Evolutionary conservation across 306 rosid species (phyloP).

Genomic region (Albizia julibrissin): DNA sequence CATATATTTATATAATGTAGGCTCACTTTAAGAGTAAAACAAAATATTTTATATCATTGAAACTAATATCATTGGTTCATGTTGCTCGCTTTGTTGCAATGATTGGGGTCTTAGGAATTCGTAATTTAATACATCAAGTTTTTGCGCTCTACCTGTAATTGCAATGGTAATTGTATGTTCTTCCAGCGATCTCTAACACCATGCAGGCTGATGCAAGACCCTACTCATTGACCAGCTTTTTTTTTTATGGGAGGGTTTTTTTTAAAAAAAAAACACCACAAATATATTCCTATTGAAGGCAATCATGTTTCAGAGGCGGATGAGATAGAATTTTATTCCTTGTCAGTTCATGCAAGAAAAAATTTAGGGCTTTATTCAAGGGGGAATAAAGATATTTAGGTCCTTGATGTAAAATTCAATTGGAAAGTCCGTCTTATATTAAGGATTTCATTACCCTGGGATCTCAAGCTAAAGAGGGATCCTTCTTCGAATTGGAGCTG

Average conservation of each 20-base stretch:
- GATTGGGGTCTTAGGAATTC: conserved; percentile 61
- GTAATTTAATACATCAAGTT: neutral
- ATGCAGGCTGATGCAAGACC: conserved; percentile 83
- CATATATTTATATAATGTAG: neutral
- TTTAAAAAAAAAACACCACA: no score
- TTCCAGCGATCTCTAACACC: neutral
- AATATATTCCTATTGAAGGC: no score
- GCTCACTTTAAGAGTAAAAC: no score
- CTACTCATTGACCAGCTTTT: conserved; percentile 74
- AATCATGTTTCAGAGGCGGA: no score
- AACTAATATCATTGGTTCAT: conserved; percentile 48
- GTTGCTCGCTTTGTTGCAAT: conserved; percentile 69
- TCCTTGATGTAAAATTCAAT: no score
- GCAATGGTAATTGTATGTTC: neutral
- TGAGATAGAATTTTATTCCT: neutral
- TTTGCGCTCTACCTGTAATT: no score
- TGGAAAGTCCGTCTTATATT: no score
- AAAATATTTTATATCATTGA: neutral
- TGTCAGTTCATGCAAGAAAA: conserved; percentile 20
- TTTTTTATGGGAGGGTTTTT: conserved; percentile 62
- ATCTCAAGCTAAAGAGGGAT: conserved; percentile 80
- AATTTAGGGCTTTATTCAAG: conserved; percentile 7
- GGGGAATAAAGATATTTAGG: no score
- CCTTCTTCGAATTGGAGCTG: conserved; percentile 76
- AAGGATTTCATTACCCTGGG: conserved; percentile 89